Base-by-base conservation (phyloP, 1,139 yeast species). In the Taphrina sp. region DNA sequence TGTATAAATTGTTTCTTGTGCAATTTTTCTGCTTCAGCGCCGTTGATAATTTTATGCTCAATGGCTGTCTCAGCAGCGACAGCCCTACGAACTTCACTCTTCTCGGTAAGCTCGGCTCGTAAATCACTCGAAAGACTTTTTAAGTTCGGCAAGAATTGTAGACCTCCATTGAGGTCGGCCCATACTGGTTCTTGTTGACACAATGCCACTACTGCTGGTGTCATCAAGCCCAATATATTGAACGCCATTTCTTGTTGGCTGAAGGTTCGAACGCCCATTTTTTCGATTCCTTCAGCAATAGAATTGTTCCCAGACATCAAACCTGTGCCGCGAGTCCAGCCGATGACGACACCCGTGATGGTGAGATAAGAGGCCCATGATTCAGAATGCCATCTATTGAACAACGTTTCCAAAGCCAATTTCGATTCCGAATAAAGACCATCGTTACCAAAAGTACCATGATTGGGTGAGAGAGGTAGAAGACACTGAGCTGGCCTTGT, bases 271-370 rank as follows among this genome's bases (percentile, higher is more conserved):
- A 92, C 96, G 67, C 98, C 97, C 63, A 85, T 76, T 70, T 82
- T 82, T 75, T 92, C 98, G 69, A 92, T 87, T 65, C 96, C 96
- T 75, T 90, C 96, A 60, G 98, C 96, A 71, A 92, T 88, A 70
- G 89, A 85, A 76, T 92, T 92, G 79, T 92, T 92, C 66, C 85
- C 96, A 68, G 90, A 79, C 98, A 92, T 92, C 70, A 92, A 83
- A 70, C 98, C 98, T 61, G 98, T 92, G 74, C 98, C 98, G 80
- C 98, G 88, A 62, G 98, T 92, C 98, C 98, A 92, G 70, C 98
- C 98, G 72, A 92, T 92, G 64, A 92, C 81, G 55, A 97, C 96
- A 78, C 98, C 98, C 74, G 97, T 90, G 62, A 92, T 78, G 61
- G 97, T 92, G 74, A 92, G 83, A 76, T 87, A 94, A 64, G 86